Evolutionary conservation across 1,139 yeast genomes (phyloP).

Genomic region (Scheffersomyces lignicola): DNA sequence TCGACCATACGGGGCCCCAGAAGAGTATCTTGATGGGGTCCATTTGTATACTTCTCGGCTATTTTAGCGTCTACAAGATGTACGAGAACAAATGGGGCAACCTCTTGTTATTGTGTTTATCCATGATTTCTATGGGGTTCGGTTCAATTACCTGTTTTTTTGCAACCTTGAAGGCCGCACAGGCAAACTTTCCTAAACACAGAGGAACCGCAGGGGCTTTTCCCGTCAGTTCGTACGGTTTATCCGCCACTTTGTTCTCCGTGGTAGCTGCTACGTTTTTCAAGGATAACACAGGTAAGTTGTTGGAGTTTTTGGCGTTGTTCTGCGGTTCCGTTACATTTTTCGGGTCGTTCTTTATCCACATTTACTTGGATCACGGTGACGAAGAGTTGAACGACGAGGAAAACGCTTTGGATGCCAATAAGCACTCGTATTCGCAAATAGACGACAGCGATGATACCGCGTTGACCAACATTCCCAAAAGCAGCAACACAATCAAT

Average conservation of each 20-base stretch:
- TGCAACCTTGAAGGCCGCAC: slow-evolving; percentile 67
- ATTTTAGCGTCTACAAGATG: slow-evolving; percentile 33
- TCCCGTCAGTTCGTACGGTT: slow-evolving; percentile 60
- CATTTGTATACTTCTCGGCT: slow-evolving; percentile 43
- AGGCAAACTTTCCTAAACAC: slow-evolving; percentile 67
- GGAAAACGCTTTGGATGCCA: slow-evolving; percentile 6
- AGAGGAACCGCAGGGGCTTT: slow-evolving; percentile 70
- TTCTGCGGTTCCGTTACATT: slow-evolving; percentile 39
- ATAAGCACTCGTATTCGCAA: slow-evolving; percentile 6
- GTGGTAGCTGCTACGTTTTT: slow-evolving; percentile 47
- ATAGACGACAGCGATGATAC: slow-evolving; percentile 5
- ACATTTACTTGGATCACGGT: slow-evolving; percentile 26
- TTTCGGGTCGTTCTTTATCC: slow-evolving; percentile 39
- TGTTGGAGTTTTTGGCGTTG: slow-evolving; percentile 36
- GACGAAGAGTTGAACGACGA: slow-evolving; percentile 17
- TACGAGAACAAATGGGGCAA: slow-evolving; percentile 24
- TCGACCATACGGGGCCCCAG: slow-evolving; percentile 61
- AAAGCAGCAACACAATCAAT: slow-evolving; percentile 6
- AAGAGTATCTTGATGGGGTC: slow-evolving; percentile 57
- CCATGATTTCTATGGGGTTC: slow-evolving; percentile 55
- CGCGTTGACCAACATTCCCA: slow-evolving; percentile 3
- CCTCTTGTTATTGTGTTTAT: slow-evolving; percentile 29
- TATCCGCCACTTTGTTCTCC: slow-evolving; percentile 47
- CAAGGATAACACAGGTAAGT: slow-evolving; percentile 42
- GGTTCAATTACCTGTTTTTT: slow-evolving; percentile 67